These are phyloP conservation scores for Coemansia sp. DNA, from an alignment of 192 early-diverging fungal genomes.

Conservation along the genomic window DNA sequence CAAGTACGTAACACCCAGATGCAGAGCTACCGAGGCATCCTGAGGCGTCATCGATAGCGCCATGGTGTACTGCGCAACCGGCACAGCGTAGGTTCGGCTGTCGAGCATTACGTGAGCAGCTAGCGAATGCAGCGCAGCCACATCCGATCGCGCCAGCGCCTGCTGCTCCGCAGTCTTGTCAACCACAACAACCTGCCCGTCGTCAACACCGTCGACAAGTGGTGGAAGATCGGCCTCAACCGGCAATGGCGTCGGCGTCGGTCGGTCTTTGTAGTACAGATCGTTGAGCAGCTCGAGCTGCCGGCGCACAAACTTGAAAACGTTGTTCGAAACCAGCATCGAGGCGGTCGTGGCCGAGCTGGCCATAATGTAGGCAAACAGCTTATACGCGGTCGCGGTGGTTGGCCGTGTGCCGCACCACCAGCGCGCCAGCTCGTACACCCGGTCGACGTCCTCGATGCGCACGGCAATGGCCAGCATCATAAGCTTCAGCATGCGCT, in stretches of 20 bases:
- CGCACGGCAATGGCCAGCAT: slow-evolving; percentile 25
- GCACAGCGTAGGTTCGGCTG: slow-evolving; percentile 6
- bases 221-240: neutral
- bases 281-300: slow-evolving; percentile 28
- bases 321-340: slow-evolving; percentile 23
- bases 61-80: slow-evolving; percentile 36
- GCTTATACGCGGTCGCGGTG: slow-evolving; percentile 19
- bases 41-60: slow-evolving; percentile 25
- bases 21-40: slow-evolving; percentile 32
- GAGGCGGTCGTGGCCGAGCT: slow-evolving; percentile 8
- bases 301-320: slow-evolving; percentile 47
- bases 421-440: slow-evolving; percentile 37
- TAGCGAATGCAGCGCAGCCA: slow-evolving; percentile 29
- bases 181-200: neutral
- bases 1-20: slow-evolving; percentile 34
- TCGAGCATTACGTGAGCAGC: slow-evolving; percentile 31
- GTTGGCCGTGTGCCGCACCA: slow-evolving; percentile 38
- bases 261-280: slow-evolving; percentile 8
- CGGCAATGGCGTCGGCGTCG: neutral
- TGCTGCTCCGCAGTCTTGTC: neutral
- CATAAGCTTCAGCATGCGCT: slow-evolving; percentile 14
- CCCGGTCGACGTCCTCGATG: slow-evolving; percentile 3
- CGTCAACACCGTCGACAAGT: neutral
- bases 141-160: slow-evolving; percentile 15
- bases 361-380: slow-evolving; percentile 29